These are phyloP conservation scores for Coemansia sp. DNA, from an alignment of 192 early-diverging fungal genomes.

Conservation along the genomic window DNA sequence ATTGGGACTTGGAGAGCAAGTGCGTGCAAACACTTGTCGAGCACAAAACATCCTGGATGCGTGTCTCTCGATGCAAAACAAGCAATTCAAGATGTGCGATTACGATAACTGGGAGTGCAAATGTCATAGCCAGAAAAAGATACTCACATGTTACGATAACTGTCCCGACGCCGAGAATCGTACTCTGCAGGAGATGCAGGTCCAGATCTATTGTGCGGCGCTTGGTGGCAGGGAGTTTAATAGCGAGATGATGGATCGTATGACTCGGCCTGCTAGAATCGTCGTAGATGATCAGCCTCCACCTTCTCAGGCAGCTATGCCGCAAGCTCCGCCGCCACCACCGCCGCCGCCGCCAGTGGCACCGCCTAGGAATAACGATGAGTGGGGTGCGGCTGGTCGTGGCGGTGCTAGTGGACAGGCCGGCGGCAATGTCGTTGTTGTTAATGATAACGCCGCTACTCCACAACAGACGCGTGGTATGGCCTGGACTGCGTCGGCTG, in stretches of 20 bases:
- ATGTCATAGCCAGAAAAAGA: slow-evolving; percentile 53
- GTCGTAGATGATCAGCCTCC: slow-evolving; percentile 30
- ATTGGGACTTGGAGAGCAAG: not conserved
- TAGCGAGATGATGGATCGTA: slow-evolving; percentile 45
- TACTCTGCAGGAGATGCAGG: slow-evolving; percentile 57
- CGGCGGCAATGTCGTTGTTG: slow-evolving; percentile 22
- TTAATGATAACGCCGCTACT: slow-evolving; percentile 26
- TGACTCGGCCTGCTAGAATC: slow-evolving; percentile 44
- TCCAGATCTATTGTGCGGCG: slow-evolving; percentile 49
- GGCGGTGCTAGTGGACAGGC: not conserved
- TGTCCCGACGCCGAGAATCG: slow-evolving; percentile 56
- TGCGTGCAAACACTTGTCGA: slow-evolving; percentile 15
- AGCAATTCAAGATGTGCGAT: slow-evolving; percentile 43
- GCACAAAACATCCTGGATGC: slow-evolving; percentile 58
- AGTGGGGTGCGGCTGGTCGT: not conserved
- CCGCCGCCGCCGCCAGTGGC: slow-evolving; percentile 8
- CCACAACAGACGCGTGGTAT: not conserved
- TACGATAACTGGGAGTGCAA: slow-evolving; percentile 58
- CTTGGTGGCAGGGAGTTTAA: slow-evolving; percentile 44
- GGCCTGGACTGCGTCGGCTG: not conserved
- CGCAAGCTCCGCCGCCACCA: slow-evolving; percentile 14
- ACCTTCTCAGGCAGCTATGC: not conserved
- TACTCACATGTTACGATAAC: slow-evolving; percentile 56
- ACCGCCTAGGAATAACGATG: not conserved
- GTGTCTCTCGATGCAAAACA: slow-evolving; percentile 45